phyloP scores from a whole-genome alignment of 2,329 filamentous ascomycete genomes.

The Macrophomina pseudophaseolina region DNA sequence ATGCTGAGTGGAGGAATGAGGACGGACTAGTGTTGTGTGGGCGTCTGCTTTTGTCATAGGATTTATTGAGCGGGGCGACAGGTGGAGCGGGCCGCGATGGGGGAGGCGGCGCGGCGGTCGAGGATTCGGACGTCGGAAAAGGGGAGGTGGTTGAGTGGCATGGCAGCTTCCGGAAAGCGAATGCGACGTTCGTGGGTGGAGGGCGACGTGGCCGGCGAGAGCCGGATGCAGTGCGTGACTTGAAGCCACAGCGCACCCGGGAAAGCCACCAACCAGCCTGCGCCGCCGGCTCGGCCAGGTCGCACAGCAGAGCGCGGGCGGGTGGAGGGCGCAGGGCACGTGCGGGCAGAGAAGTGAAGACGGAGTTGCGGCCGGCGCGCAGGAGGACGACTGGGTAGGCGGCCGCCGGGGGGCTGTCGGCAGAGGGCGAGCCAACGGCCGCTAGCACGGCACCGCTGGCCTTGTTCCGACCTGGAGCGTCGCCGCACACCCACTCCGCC shows the following conservation, averaged over 20 bases:
- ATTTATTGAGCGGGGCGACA: background rate
- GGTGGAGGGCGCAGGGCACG: no score
- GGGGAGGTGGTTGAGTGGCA: background rate
- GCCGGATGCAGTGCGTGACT: background rate
- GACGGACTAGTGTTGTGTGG: background rate
- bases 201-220: background rate
- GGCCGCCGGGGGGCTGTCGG: background rate
- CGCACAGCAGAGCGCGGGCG: no score
- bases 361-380: background rate
- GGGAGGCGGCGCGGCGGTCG: background rate
- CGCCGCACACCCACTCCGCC: background rate
- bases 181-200: background rate
- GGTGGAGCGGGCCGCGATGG: background rate
- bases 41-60: background rate
- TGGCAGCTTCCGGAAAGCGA: background rate
- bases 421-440: slow-evolving; percentile 1
- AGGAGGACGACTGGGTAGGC: no score
- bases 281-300: no score
- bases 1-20: background rate
- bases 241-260: background rate
- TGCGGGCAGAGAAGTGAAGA: background rate
- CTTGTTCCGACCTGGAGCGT: background rate
- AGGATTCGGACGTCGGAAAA: background rate
- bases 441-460: background rate
- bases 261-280: background rate